Base-by-base conservation (phyloP, 225 moss, liverwort and hornwort species). In the Pseudoscleropodium purum region DNA sequence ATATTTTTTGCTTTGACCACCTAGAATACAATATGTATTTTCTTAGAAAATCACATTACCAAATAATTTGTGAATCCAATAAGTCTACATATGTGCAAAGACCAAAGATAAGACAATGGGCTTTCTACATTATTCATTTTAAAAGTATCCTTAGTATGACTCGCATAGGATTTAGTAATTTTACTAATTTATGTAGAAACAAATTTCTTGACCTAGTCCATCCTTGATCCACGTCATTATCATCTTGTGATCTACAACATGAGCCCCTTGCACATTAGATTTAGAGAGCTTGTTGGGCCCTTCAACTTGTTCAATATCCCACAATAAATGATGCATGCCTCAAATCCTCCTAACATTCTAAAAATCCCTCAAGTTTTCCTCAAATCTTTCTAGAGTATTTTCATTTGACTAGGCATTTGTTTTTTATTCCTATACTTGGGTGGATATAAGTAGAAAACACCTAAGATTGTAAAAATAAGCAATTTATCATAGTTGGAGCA, bases 201-300 rank as follows among this genome's bases (percentile, higher is more conserved):
- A 31, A 49, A 49, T 31, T 31, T 19, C 7, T 75, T 49, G 11
- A 31, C 2, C 49, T 11, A 75, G 19, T 49, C 12, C 7, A 19
- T 7, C 4, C 0, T 31, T 49, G 4, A 47, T 75, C 49, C 20
- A 49, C 5, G 1, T 74, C 2, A 6, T 45, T 45, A 29, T 49
- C 20, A 75, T 33, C 12, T 0, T 0, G 0, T 1, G 7, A 1
- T 4, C 0, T 49, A 1, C 12, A 75, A 33, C 4, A 33, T 0
- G 20, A 49, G 20, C 0, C 19, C 49, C 0, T 20, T 18, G 15
- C 3, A 75, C 0, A 1, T 1, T 19, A 75, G 11, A 49, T 47
- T 47, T 47, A 75, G 31, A 75, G 2, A 33, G 7, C 2, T 75
- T 49, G 4, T 49, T 49, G 13, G 33, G 13, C 2, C 31, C 31